These are phyloP conservation scores for Populus simonii DNA, from an alignment of 345 rosid genomes.

Conservation along the genomic window DNA sequence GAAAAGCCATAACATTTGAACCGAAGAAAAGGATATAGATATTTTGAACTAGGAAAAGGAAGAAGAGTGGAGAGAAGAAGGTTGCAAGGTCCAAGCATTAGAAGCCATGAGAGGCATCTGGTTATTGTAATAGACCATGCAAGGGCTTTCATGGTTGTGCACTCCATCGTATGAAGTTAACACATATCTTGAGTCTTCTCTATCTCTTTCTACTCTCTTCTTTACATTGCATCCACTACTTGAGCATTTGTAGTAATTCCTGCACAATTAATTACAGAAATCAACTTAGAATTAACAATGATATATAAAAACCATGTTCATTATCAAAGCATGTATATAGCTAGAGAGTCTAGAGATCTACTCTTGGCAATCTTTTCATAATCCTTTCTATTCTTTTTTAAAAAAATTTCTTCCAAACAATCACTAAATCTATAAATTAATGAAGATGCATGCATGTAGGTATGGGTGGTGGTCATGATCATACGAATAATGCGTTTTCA, in stretches of 20 bases:
- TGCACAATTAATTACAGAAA: background rate
- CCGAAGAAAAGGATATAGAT: background rate
- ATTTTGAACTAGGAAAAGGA: background rate
- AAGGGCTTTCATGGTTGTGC: slow-evolving; percentile 45
- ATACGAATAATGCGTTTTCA: too few species aligned
- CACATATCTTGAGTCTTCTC: slow-evolving; percentile 25
- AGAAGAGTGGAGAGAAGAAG: slow-evolving; percentile 14
- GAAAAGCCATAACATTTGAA: background rate
- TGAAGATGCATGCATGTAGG: too few species aligned
- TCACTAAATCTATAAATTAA: too few species aligned
- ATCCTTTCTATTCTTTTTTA: too few species aligned
- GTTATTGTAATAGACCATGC: slow-evolving; percentile 29
- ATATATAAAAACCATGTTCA: too few species aligned
- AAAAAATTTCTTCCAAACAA: too few species aligned
- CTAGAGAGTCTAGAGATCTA: too few species aligned
- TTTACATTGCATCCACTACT: slow-evolving; percentile 25
- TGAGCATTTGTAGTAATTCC: slow-evolving; percentile 31
- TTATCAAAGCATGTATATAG: too few species aligned
- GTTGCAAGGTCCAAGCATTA: slow-evolving; percentile 10
- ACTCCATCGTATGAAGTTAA: slow-evolving; percentile 27
- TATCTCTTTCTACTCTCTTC: slow-evolving; percentile 30
- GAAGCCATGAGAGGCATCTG: slow-evolving; percentile 21
- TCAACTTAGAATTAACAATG: background rate
- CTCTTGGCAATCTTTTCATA: too few species aligned
- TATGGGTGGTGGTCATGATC: too few species aligned